Conservation (phyloP, 768 basidiomycete species). For the Mycena olivaceomarginata region DNA sequence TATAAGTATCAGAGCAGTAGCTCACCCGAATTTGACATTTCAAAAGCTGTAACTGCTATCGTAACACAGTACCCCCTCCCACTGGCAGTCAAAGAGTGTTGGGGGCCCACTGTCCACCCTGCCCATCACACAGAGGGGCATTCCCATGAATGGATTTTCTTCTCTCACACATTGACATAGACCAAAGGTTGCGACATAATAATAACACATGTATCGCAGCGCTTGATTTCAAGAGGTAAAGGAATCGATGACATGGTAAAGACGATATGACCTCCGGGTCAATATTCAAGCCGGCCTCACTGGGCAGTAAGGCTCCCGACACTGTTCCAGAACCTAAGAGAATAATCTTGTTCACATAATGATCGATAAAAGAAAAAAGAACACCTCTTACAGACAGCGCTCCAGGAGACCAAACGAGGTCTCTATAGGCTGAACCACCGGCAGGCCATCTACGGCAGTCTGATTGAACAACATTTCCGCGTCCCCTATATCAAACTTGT, state of each 20-base stretch:
- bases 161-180: conserved; percentile 13
- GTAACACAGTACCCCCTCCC: too few relatives aligned
- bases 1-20: too few relatives aligned
- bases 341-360: neutral
- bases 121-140: neutral
- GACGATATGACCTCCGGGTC: neutral
- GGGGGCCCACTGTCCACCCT: too few relatives aligned
- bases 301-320: conserved; percentile 38
- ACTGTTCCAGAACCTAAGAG: conserved; percentile 39
- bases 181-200: neutral
- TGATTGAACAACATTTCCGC: conserved; percentile 40
- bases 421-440: conserved; percentile 31
- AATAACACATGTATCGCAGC: conserved; percentile 4
- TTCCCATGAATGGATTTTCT: conserved; percentile 19
- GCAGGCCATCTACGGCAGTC: conserved; percentile 19
- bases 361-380: neutral
- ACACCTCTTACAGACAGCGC: conserved; percentile 27
- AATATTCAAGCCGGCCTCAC: conserved; percentile 17
- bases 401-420: conserved; percentile 24
- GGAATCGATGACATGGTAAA: neutral
- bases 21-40: too few relatives aligned
- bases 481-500: conserved; percentile 11
- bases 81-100: neutral
- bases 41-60: too few relatives aligned
- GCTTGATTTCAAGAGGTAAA: conserved; percentile 15